Evolutionary conservation across 345 rosid genomes (phyloP), one percentile per base, ranked within the genome.

Genomic region (Murraya koenigii): DNA sequence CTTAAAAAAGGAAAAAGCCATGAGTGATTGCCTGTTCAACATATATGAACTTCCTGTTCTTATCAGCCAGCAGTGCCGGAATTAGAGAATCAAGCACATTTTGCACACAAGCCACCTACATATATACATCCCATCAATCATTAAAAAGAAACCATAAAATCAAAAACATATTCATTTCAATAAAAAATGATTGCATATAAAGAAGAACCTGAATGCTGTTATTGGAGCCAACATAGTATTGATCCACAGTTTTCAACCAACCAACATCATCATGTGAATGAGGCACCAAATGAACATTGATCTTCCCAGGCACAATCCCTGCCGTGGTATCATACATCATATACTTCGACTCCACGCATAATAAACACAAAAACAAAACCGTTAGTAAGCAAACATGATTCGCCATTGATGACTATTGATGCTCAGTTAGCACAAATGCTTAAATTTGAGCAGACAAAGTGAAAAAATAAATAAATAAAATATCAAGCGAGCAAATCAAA

Each of bases 201-300:
- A 67, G 14, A 79, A 52, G 26, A 11, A 88, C 91, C 89, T 88
- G 91, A 72, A 88, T 86, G 62, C 88, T 85, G 80, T 88, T 88
- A 52, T 88, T 88, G 77, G 91, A 85, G 63, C 91, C 91, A 59
- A 88, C 89, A 64, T 88, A 88, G 56, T 88, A 88, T 75, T 88
- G 91, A 79, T 88, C 91, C 49, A 88, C 69, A 41, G 91, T 88
- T 76, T 88, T 88, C 79, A 88, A 82, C 91, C 91, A 88, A 20
- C 91, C 91, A 73, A 86, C 91, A 82, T 88, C 91, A 26, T 88
- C 91, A 36, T 88, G 91, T 2, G 87, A 11, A 69, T 88, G 91
- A 69, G 91, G 72, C 80, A 88, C 91, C 86, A 88, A 83, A 80
- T 88, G 91, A 71, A 88, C 91, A 64, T 86, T 88, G 75, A 88